A percentile compares a stretch with the other conserved stretches of the same genome.
phyloP scores from a whole-genome alignment of 2,329 filamentous ascomycete genomes.

The Ascochyta koolunga region DNA sequence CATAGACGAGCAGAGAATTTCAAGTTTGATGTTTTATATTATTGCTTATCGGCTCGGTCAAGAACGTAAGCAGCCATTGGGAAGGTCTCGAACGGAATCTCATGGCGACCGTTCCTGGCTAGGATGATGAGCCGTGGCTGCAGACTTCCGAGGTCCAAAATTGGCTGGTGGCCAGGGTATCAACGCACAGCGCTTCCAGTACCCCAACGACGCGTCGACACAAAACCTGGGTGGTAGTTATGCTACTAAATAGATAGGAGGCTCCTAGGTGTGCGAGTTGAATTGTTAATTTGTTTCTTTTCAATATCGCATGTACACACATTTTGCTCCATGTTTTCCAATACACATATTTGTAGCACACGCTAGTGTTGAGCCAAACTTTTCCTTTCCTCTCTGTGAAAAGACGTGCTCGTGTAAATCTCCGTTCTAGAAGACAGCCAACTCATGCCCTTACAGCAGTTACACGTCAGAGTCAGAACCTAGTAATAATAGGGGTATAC shows the following conservation, averaged over 20 bases:
- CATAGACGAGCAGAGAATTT: background rate
- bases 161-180: constrained; percentile 32
- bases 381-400: no score
- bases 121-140: background rate
- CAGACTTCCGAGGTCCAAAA: background rate
- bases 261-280: background rate
- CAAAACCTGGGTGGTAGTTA: constrained; percentile 40
- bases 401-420: no score
- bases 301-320: no score
- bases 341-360: no score
- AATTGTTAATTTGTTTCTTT: no score
- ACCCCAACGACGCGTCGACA: constrained; percentile 30
- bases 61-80: background rate
- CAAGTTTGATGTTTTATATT: background rate
- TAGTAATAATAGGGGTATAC: no score
- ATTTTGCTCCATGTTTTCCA: no score
- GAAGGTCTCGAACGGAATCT: background rate
- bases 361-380: no score
- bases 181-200: constrained; percentile 39
- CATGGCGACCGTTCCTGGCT: background rate
- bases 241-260: constrained; percentile 20
- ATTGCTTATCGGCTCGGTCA: background rate
- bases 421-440: no score
- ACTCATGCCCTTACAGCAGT: no score
- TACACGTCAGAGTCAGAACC: no score